phyloP scores from a whole-genome alignment of 2,329 filamentous ascomycete genomes.

The Pestalotiopsis sp. region DNA sequence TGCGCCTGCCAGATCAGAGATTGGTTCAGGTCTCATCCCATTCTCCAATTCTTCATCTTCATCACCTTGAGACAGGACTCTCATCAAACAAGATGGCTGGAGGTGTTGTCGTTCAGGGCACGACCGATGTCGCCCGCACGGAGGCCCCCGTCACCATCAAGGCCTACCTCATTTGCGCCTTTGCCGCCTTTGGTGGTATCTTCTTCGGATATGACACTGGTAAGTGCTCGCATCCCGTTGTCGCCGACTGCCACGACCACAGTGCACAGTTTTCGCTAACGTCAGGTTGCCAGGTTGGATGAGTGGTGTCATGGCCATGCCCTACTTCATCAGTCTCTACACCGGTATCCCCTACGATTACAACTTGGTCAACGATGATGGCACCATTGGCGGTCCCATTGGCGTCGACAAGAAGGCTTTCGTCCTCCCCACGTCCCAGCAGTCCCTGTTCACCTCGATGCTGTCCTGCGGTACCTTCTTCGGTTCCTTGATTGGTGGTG shows the following conservation, averaged over 20 bases:
- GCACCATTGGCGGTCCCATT: conserved; percentile 22
- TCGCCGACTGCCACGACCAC: neutral
- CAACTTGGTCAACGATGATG: neutral
- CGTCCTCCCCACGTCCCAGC: conserved; percentile 46
- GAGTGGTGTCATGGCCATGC: conserved; percentile 45
- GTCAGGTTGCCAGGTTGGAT: conserved; percentile 47
- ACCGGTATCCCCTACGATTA: conserved; percentile 37
- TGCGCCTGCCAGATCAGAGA: conserved; percentile 6
- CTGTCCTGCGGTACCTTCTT: conserved; percentile 68
- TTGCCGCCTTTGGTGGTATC: conserved; percentile 38
- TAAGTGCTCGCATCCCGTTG: conserved; percentile 15
- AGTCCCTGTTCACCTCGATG: conserved; percentile 68
- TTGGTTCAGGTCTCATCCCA: neutral
- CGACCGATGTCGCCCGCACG: conserved; percentile 54
- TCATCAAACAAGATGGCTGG: conserved; percentile 28
- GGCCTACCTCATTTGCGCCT: conserved; percentile 43
- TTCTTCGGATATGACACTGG: conserved; percentile 44
- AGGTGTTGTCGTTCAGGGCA: conserved; percentile 34
- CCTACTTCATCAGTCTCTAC: conserved; percentile 44
- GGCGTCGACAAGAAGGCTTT: conserved; percentile 33
- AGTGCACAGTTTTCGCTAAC: conserved; percentile 28
- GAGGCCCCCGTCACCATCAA: conserved; percentile 61
- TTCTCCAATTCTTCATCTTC: neutral
- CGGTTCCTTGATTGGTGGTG: conserved; percentile 65
- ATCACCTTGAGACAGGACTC: conserved; percentile 2